Base-by-base conservation (phyloP, 345 rosid genomes). In the Arabidopsis suecica region DNA sequence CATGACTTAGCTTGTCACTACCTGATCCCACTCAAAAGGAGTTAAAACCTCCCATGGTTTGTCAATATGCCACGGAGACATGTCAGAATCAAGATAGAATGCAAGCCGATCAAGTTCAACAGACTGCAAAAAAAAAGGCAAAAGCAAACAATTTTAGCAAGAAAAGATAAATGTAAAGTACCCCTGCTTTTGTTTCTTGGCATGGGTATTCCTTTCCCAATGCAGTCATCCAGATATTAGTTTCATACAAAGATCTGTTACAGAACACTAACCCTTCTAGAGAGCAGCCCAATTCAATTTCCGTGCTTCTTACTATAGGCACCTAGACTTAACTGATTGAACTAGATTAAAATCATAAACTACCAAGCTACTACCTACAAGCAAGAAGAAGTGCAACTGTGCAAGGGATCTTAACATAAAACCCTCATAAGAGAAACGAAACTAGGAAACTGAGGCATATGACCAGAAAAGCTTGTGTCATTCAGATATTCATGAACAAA, bases 11-110 rank as follows among this genome's bases (percentile, higher is more conserved):
- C 69, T 61, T 23, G 53, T 54, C 61, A 33, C 55, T 79, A 92
- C 99, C 99, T 92, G 97, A 76, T 82, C 86, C 99, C 98, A 95
- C 83, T 90, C 96, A 22, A 80, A 80, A 79, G 99, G 99, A 83
- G 76, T 88, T 82, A 95, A 88, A 74, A 86, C 85, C 79, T 86
- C 88, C 99, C 99, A 95, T 63, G 84, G 87, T 79, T 87, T 86
- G 79, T 89, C 84, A 59, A 92, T 78, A 79, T 81, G 81, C 99
- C 99, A 95, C 7, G 97, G 90, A 37, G 86, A 65, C 70, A 90
- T 86, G 84, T 93, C 93, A 47, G 98, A 92, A 83, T 95, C 98
- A 73, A 95, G 86, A 82, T 95, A 95, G 67, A 95, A 44, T 50
- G 99, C 99, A 79, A 92, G 96, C 79, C 81, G 88, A 78, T 89